These are phyloP conservation scores for Trichosporon coremiiforme DNA, from an alignment of 1,284 basidiomycete species.

Conservation along the genomic window DNA sequence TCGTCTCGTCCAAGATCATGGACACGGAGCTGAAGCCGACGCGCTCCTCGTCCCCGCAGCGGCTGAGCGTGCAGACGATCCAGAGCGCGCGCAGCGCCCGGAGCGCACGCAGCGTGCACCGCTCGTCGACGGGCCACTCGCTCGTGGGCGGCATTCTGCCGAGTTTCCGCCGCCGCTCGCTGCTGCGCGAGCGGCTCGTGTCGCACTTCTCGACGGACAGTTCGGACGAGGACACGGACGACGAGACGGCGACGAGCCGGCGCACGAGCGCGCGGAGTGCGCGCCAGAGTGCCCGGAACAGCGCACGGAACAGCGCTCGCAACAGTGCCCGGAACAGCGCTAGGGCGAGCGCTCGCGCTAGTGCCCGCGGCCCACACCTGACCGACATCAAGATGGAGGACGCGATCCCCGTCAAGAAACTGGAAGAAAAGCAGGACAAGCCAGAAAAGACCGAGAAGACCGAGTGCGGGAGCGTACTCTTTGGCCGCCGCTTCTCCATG, in stretches of 20 bases:
- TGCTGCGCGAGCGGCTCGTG: conserved; percentile 21
- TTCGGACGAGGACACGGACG: conserved; percentile 8
- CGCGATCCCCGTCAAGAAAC: neutral
- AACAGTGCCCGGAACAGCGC: neutral
- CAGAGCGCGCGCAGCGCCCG: neutral
- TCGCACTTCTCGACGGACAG: conserved; percentile 21
- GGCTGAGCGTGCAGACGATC: conserved; percentile 11
- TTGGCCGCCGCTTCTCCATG: conserved; percentile 9
- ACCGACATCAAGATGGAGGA: neutral
- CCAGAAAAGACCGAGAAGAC: neutral
- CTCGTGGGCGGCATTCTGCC: neutral
- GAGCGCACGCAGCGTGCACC: neutral
- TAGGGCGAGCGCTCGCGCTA: neutral
- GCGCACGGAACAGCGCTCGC: neutral
- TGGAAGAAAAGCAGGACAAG: neutral
- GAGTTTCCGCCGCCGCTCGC: conserved; percentile 12
- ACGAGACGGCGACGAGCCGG: conserved; percentile 9
- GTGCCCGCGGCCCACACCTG: neutral
- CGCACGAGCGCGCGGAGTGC: neutral
- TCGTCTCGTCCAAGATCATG: conserved; percentile 28
- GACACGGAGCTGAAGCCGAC: conserved; percentile 24
- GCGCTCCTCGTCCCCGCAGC: conserved; percentile 25
- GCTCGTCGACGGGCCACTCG: neutral
- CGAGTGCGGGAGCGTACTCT: neutral
- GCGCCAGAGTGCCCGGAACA: neutral